A percentile compares a stretch with the other conserved stretches of the same genome.
Conservation (phyloP, 176 grass and related monocot species). For the Avena sativa region DNA sequence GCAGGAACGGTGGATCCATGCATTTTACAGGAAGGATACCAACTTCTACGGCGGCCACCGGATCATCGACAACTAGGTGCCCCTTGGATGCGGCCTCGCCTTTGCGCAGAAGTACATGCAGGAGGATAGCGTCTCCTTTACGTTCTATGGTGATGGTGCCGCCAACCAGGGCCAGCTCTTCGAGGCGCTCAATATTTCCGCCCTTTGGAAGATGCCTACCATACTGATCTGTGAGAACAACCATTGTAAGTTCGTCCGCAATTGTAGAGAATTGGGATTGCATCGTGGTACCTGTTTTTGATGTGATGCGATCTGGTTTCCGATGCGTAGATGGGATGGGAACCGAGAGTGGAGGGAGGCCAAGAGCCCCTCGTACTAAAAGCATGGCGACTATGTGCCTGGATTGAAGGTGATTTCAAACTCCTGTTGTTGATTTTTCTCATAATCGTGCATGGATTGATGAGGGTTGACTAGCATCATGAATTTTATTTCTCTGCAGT, state of each 20-base stretch:
- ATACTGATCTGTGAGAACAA: slow-evolving; percentile 97
- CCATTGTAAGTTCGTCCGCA: slow-evolving; percentile 65
- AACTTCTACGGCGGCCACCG: too few species aligned
- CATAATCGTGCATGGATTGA: not conserved
- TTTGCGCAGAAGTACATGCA: slow-evolving; percentile 86
- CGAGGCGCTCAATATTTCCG: slow-evolving; percentile 94
- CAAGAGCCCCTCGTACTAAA: slow-evolving; percentile 89
- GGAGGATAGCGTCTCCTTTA: slow-evolving; percentile 78
- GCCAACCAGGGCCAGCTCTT: slow-evolving; percentile 36
- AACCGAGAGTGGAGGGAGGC: slow-evolving; percentile 88
- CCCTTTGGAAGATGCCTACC: slow-evolving; percentile 83
- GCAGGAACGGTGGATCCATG: too few species aligned
- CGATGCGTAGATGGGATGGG: slow-evolving; percentile 80
- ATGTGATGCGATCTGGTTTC: slow-evolving; percentile 27
- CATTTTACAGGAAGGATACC: too few species aligned
- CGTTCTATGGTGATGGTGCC: slow-evolving; percentile 83
- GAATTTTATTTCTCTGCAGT: not conserved
- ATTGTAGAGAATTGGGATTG: not conserved
- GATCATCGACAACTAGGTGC: slow-evolving; percentile 42
- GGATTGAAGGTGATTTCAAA: slow-evolving; percentile 70
- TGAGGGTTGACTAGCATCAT: not conserved
- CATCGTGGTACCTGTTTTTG: slow-evolving; percentile 1
- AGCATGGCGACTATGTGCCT: slow-evolving; percentile 92
- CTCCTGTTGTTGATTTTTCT: not conserved
- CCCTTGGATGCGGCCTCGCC: slow-evolving; percentile 81